Conservation (phyloP, 108 stramenopile genomes). For the Skeletonema marinoi region DNA sequence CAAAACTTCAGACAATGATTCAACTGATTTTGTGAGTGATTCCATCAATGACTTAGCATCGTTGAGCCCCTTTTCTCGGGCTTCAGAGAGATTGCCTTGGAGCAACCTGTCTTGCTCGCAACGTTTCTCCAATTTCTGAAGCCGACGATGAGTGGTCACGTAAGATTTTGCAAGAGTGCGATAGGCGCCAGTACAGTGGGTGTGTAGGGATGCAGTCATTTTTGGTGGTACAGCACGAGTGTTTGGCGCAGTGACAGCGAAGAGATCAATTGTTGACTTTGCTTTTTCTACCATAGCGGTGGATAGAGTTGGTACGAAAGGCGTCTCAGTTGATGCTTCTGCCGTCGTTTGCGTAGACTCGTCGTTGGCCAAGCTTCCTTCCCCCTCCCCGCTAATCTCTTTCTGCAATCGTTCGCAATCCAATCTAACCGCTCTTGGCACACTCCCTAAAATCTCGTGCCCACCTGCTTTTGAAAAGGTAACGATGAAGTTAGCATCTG, state of each 20-base stretch:
- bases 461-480: slow-evolving; percentile 82
- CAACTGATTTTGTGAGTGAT: slow-evolving; percentile 75
- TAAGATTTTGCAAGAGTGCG: slow-evolving; percentile 68
- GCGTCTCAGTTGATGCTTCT: slow-evolving; percentile 11
- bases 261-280: slow-evolving; percentile 18
- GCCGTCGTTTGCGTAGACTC: not conserved
- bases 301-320: slow-evolving; percentile 22
- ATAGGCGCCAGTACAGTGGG: slow-evolving; percentile 76
- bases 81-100: slow-evolving; percentile 84
- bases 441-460: slow-evolving; percentile 65
- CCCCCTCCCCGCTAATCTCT: slow-evolving; percentile 35
- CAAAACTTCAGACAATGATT: slow-evolving; percentile 76
- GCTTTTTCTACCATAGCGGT: slow-evolving; percentile 8
- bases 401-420: slow-evolving; percentile 32
- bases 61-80: slow-evolving; percentile 85
- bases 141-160: slow-evolving; percentile 72
- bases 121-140: slow-evolving; percentile 83
- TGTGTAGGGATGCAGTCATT: slow-evolving; percentile 27
- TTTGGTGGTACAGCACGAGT: slow-evolving; percentile 32
- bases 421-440: slow-evolving; percentile 49
- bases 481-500: slow-evolving; percentile 79
- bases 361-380: slow-evolving; percentile 4
- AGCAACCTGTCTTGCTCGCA: slow-evolving; percentile 90
- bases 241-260: slow-evolving; percentile 11
- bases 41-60: slow-evolving; percentile 88